Evolutionary conservation across 208 protist genomes (phyloP).

Genomic region (Crithidia acanthocephali): DNA sequence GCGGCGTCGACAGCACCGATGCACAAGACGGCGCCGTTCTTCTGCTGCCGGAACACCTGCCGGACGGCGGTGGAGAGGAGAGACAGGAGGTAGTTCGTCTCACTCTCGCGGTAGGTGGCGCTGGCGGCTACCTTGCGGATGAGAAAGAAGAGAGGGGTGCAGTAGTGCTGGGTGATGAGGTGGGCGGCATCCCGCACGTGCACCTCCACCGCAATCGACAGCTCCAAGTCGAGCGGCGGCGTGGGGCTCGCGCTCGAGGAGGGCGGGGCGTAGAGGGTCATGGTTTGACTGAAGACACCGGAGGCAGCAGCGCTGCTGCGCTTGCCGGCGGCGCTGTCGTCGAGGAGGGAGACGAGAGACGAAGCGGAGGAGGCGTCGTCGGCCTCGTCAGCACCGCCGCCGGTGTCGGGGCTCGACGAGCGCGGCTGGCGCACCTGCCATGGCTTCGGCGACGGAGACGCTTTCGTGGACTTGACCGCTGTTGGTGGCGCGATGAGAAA

Average conservation of each 20-base stretch:
- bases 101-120: conserved; percentile 47
- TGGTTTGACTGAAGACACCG: conserved; percentile 20
- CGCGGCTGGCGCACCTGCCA: not conserved
- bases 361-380: conserved; percentile 10
- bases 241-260: not conserved
- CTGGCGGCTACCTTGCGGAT: conserved; percentile 34
- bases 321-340: not conserved
- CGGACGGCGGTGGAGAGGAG: conserved; percentile 74
- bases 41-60: conserved; percentile 45
- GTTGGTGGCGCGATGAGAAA: conserved; percentile 32
- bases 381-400: not conserved
- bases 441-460: not conserved
- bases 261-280: conserved; percentile 29
- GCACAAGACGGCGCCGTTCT: conserved; percentile 22
- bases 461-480: not conserved
- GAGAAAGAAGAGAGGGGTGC: conserved; percentile 77
- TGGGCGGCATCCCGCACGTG: conserved; percentile 60
- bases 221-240: conserved; percentile 9
- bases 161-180: conserved; percentile 62
- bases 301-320: not conserved
- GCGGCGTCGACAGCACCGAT: not conserved
- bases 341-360: conserved; percentile 23
- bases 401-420: not conserved
- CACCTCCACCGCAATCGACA: conserved; percentile 56
- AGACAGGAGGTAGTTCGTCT: conserved; percentile 73